phyloP scores from a whole-genome alignment of 306 rosid species.

The Quercus ilex region DNA sequence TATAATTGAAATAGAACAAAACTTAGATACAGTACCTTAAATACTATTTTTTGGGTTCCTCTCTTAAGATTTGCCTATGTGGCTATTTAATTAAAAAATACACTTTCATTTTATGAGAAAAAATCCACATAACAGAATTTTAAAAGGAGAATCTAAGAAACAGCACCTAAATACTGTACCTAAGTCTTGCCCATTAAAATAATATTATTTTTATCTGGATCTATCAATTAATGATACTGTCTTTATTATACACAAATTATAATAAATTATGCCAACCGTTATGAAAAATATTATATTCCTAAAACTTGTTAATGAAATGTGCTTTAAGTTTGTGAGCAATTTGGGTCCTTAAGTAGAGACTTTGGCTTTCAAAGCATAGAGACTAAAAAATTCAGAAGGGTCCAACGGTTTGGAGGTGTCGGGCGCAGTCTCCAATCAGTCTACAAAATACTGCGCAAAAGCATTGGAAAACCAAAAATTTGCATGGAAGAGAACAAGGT shows the following conservation, averaged over 20 bases:
- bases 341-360: no score
- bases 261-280: no score
- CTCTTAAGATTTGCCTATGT: rapidly evolving
- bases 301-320: no score
- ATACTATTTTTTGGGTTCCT: rapidly evolving
- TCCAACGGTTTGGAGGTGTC: constrained; percentile 8
- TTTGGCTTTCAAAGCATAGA: constrained; percentile 1
- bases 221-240: no score
- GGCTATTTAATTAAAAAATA: no score
- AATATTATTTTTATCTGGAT: no score
- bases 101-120: rapidly evolving
- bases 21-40: no score
- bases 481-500: constrained; percentile 10
- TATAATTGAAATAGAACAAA: no score
- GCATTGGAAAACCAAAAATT: constrained; percentile 42
- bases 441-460: constrained; percentile 21
- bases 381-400: background rate
- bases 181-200: no score
- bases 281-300: no score
- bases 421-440: constrained; percentile 27
- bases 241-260: no score
- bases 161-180: rapidly evolving
- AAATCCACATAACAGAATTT: rapidly evolving
- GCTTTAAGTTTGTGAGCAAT: no score
- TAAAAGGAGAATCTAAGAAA: rapidly evolving